phyloP scores from a whole-genome alignment of 2,329 filamentous ascomycete genomes.

The Harringtonia aguacate region DNA sequence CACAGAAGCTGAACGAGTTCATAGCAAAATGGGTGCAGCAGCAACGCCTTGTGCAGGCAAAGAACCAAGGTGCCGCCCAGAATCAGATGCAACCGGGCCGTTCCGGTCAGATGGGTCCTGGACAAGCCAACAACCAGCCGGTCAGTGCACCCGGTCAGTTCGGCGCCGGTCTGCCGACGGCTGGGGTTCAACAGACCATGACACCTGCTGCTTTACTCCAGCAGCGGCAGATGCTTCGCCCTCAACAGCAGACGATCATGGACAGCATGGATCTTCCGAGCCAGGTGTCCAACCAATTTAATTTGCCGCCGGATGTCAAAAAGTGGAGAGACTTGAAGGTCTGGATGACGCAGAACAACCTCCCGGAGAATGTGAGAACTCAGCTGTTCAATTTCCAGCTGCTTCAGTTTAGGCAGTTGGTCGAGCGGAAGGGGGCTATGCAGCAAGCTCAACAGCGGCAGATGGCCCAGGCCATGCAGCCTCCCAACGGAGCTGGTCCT shows the following conservation, averaged over 20 bases:
- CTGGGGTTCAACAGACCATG: conserved; percentile 5
- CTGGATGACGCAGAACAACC: conserved; percentile 28
- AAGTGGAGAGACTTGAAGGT: conserved; percentile 37
- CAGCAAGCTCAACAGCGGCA: conserved; percentile 11
- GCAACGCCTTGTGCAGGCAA: conserved; percentile 16
- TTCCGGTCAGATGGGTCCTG: conserved; percentile 10
- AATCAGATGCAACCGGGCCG: conserved; percentile 9
- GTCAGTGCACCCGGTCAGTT: conserved; percentile 12
- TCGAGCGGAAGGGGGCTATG: conserved; percentile 10
- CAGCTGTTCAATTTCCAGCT: conserved; percentile 25
- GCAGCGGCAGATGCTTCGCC: conserved; percentile 13
- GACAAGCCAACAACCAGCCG: conserved; percentile 11
- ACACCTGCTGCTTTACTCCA: conserved; percentile 11
- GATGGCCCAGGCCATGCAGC: conserved; percentile 5
- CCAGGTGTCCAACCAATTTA: conserved; percentile 20
- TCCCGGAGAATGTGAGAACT: conserved; percentile 19
- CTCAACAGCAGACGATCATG: conserved; percentile 29
- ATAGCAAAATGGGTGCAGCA: conserved; percentile 36
- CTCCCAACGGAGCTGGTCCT: background rate
- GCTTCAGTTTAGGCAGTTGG: conserved; percentile 24
- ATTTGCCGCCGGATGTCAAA: conserved; percentile 30
- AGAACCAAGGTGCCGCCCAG: conserved; percentile 14
- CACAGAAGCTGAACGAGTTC: conserved; percentile 40
- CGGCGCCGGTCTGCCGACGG: conserved; percentile 4
- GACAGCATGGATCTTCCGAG: conserved; percentile 36